A percentile compares a stretch with the other conserved stretches of the same genome.
phyloP scores from a whole-genome alignment of 2,329 filamentous ascomycete species.

The Tolypocladium ophioglossoides region DNA sequence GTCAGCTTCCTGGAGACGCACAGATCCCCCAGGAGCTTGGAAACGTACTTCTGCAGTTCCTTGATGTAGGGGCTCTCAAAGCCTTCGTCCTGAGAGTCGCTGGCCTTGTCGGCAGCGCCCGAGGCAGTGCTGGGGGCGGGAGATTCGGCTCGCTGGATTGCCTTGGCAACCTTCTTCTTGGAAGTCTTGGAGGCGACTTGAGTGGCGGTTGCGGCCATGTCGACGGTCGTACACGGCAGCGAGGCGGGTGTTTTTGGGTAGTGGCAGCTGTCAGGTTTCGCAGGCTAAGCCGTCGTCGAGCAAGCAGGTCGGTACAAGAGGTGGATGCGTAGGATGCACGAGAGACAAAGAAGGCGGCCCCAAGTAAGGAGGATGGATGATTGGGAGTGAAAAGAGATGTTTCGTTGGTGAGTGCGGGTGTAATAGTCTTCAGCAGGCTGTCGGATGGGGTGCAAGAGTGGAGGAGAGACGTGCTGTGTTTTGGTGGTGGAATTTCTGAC shows the following conservation, averaged over 20 bases:
- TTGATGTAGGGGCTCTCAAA: conserved; percentile 72
- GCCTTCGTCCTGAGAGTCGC: conserved; percentile 46
- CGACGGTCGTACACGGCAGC: conserved; percentile 3
- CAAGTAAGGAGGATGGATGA: neutral
- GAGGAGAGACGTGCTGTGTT: neutral
- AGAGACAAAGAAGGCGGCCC: neutral
- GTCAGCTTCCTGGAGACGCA: neutral
- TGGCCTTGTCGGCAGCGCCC: conserved; percentile 36
- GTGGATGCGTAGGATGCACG: neutral
- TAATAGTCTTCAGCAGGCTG: neutral
- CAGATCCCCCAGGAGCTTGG: neutral
- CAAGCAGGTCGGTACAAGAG: neutral
- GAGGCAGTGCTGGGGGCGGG: conserved; percentile 38
- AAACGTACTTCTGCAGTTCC: conserved; percentile 77
- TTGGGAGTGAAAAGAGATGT: neutral
- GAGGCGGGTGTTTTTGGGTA: neutral
- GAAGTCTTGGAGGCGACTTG: conserved; percentile 54
- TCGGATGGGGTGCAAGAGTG: neutral
- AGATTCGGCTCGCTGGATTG: conserved; percentile 40
- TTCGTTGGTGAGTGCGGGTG: neutral
- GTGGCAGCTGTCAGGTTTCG: neutral
- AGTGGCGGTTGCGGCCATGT: conserved; percentile 53
- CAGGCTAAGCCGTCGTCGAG: neutral
- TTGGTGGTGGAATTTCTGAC: neutral
- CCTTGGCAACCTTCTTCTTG: conserved; percentile 55